Conservation (phyloP, 2,329 filamentous ascomycete genomes). For the Colletotrichum tabaci region DNA sequence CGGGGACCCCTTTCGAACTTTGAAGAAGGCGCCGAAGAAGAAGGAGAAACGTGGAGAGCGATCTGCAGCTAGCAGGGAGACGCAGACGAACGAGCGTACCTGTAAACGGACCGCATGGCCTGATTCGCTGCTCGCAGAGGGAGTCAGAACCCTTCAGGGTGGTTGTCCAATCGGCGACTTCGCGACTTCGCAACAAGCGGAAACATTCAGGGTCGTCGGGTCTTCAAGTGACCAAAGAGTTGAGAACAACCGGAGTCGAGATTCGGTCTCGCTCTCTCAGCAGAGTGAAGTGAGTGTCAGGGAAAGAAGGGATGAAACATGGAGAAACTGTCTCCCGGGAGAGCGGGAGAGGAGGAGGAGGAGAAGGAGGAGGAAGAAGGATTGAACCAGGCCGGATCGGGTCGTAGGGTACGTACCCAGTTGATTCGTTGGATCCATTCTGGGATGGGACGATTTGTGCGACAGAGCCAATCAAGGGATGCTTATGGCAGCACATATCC, state of each 20-base stretch:
- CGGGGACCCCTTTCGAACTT: background rate
- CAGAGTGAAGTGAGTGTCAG: constrained; percentile 10
- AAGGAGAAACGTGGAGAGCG: constrained; percentile 10
- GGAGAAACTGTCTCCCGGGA: constrained; percentile 14
- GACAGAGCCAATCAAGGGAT: background rate
- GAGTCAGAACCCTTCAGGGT: background rate
- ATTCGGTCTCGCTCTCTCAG: constrained; percentile 3
- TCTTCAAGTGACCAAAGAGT: background rate
- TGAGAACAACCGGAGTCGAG: background rate
- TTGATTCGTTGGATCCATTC: constrained; percentile 16
- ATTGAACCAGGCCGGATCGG: background rate
- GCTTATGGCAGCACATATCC: no score
- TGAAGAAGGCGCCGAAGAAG: background rate
- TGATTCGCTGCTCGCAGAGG: background rate
- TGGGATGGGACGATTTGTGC: constrained; percentile 27
- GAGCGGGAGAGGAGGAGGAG: no score
- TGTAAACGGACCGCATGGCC: background rate
- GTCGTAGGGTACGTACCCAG: background rate
- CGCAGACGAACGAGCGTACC: constrained; percentile 8
- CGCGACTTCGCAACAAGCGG: no score
- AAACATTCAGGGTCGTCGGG: no score
- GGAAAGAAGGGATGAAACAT: constrained; percentile 33
- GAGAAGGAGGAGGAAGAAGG: no score
- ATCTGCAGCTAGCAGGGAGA: constrained; percentile 40
- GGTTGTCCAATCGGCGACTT: background rate